phyloP scores from a whole-genome alignment of 768 basidiomycete species.

The Trametes cingulata region DNA sequence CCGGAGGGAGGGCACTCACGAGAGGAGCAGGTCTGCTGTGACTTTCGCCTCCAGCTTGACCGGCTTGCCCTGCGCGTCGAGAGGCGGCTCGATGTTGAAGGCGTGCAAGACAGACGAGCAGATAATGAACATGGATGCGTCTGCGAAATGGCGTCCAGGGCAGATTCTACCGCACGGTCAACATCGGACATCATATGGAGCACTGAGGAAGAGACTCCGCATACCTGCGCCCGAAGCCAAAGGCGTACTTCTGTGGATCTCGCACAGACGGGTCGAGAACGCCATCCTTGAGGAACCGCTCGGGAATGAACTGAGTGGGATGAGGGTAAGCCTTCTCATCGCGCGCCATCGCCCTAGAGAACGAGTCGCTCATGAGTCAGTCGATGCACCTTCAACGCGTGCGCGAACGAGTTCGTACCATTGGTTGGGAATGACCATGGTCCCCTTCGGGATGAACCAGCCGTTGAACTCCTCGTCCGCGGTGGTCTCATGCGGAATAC shows the following conservation, averaged over 20 bases:
- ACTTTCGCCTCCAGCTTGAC: conserved; percentile 41
- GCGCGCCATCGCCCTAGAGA: conserved; percentile 31
- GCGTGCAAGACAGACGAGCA: conserved; percentile 13
- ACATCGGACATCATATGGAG: background rate
- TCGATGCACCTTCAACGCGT: too few relatives aligned
- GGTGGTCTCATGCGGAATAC: conserved; percentile 23
- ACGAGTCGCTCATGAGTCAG: background rate
- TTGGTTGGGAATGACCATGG: conserved; percentile 28
- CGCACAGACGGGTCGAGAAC: conserved; percentile 7
- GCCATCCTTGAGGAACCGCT: conserved; percentile 29
- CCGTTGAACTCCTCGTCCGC: conserved; percentile 29
- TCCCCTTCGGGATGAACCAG: conserved; percentile 28
- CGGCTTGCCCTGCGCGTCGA: conserved; percentile 37
- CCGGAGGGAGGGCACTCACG: conserved; percentile 31
- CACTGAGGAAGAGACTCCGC: background rate
- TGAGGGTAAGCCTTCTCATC: conserved; percentile 30
- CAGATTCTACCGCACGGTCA: background rate
- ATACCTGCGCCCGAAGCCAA: conserved; percentile 15
- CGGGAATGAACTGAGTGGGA: conserved; percentile 31
- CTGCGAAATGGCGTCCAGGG: conserved; percentile 16
- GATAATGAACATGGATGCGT: conserved; percentile 13
- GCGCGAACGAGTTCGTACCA: conserved; percentile 20
- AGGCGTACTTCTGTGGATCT: background rate
- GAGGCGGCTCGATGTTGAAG: conserved; percentile 9
- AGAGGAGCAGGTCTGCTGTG: conserved; percentile 45